A percentile compares a stretch with the other conserved stretches of the same genome.
phyloP scores from a whole-genome alignment of 2,329 filamentous ascomycete genomes.

The Sporothrix inflata region DNA sequence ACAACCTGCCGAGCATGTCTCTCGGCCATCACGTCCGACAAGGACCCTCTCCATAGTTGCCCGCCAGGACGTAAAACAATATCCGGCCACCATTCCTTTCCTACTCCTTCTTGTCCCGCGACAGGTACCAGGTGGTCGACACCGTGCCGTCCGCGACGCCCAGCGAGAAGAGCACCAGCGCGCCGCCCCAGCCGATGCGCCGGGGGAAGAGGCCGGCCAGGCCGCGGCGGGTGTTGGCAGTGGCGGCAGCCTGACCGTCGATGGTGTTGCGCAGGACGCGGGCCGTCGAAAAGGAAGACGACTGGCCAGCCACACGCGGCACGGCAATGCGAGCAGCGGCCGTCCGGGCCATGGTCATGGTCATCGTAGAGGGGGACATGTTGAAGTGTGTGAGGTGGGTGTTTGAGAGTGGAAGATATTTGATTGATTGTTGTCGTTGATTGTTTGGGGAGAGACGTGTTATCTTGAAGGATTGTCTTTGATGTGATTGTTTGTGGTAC shows the following conservation, averaged over 20 bases:
- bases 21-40: too few relatives aligned
- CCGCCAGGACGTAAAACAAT: too few relatives aligned
- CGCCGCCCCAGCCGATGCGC: slow-evolving; percentile 7
- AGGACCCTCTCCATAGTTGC: too few relatives aligned
- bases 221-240: neutral
- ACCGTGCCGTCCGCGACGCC: neutral
- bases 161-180: neutral
- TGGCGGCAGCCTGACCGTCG: neutral
- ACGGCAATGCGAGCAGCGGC: neutral
- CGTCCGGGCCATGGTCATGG: neutral
- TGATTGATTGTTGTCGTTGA: neutral
- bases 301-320: neutral
- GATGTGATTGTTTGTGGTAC: neutral
- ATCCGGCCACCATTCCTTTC: too few relatives aligned
- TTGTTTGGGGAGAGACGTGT: neutral
- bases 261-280: neutral
- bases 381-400: neutral
- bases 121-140: neutral
- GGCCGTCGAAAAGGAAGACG: neutral
- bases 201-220: neutral
- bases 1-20: too few relatives aligned
- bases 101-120: neutral
- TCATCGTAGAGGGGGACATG: neutral
- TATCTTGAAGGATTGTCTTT: neutral
- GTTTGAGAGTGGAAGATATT: neutral